Evolutionary conservation across 1,139 yeast genomes (phyloP).

Genomic region (Debaryomyces sp.): DNA sequence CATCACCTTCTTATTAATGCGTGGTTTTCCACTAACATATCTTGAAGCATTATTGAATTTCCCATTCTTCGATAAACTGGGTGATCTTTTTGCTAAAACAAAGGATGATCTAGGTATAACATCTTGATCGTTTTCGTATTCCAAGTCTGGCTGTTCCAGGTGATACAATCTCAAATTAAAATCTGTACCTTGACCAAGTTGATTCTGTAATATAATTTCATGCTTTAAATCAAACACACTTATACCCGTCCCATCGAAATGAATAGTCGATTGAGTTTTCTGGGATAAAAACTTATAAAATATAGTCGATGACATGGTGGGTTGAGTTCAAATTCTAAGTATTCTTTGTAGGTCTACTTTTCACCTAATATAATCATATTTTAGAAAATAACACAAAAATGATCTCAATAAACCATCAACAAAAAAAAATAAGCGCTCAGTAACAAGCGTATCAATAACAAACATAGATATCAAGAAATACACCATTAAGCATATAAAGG

Average conservation of each 20-base stretch:
- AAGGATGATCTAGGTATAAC: slow-evolving; percentile 87
- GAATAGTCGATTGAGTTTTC: slow-evolving; percentile 73
- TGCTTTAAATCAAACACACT: slow-evolving; percentile 92
- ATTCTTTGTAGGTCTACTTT: neutral
- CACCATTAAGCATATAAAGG: neutral
- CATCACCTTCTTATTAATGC: slow-evolving; percentile 49
- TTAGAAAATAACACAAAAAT: slow-evolving; percentile 10
- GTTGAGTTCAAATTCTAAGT: neutral
- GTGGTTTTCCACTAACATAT: slow-evolving; percentile 85
- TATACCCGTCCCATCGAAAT: slow-evolving; percentile 95
- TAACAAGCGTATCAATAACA: neutral
- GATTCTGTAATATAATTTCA: slow-evolving; percentile 82
- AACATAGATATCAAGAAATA: neutral
- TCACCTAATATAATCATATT: neutral
- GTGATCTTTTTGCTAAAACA: slow-evolving; percentile 79
- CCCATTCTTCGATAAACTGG: slow-evolving; percentile 60
- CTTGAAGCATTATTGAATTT: slow-evolving; percentile 70
- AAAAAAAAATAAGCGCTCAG: slow-evolving; percentile 7
- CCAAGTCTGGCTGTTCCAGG: slow-evolving; percentile 70
- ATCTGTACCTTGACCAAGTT: slow-evolving; percentile 80
- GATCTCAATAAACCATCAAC: slow-evolving; percentile 4
- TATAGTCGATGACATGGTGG: slow-evolving; percentile 80
- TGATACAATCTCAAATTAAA: slow-evolving; percentile 73
- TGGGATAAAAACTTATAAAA: slow-evolving; percentile 89
- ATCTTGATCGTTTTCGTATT: slow-evolving; percentile 86